Percentiles rank a stretch among this genome's conserved stretches.
phyloP scores from a whole-genome alignment of 1,284 basidiomycete species.

The Cryptococcus floricola region DNA sequence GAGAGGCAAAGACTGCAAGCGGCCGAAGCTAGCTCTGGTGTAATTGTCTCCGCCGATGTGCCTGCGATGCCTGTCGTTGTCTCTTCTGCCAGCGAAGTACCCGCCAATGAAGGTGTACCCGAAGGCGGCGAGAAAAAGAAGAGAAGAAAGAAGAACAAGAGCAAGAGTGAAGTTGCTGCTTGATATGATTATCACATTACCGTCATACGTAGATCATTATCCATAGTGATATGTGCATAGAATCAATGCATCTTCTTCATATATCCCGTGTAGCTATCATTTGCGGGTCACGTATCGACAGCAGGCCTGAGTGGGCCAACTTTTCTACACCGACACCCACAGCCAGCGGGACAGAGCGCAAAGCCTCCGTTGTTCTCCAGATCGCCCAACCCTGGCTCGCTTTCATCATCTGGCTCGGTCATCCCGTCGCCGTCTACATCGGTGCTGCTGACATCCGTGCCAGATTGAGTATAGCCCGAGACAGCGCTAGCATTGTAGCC shows the following conservation, averaged over 20 bases:
- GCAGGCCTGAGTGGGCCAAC: not conserved
- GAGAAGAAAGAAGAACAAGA: conserved; percentile 15
- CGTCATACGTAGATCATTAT: not conserved
- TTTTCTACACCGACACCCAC: conserved; percentile 39
- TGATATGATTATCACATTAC: not conserved
- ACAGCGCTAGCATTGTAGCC: not conserved
- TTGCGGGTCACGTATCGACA: not conserved
- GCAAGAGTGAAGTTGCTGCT: not conserved
- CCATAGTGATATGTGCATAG: not conserved
- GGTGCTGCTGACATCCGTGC: not conserved
- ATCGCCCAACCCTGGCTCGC: conserved; percentile 1
- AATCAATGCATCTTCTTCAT: not conserved
- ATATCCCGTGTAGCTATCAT: not conserved
- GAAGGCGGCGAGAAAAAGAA: conserved; percentile 10
- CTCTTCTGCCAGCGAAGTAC: not conserved
- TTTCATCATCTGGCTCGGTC: conserved; percentile 7
- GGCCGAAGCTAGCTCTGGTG: not conserved
- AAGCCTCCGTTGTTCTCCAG: conserved; percentile 9
- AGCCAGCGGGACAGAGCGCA: conserved; percentile 38
- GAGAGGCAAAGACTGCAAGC: conserved; percentile 17
- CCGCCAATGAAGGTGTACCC: not conserved
- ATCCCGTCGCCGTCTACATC: not conserved
- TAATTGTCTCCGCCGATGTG: not conserved
- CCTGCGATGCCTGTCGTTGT: not conserved
- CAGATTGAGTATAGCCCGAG: not conserved